These are phyloP conservation scores for Citrus reticulata DNA, from an alignment of 345 rosid genomes.

Conservation along the genomic window DNA sequence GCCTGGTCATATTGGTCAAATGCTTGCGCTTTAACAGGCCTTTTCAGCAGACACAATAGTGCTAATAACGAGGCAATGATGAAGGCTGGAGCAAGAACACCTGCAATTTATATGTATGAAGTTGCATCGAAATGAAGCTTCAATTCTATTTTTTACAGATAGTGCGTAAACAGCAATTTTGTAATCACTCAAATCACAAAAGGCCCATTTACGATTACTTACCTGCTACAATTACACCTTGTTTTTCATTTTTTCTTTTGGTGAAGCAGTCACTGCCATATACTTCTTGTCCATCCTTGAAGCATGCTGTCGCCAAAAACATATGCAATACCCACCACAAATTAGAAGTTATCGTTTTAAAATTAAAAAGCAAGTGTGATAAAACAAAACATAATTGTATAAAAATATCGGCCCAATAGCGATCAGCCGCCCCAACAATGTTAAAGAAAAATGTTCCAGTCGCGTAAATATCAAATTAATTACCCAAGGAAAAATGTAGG, in stretches of 20 bases:
- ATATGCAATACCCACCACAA: neutral
- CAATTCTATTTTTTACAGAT: neutral
- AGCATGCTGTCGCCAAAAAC: conserved; percentile 42
- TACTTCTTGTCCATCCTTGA: conserved; percentile 50
- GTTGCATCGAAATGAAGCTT: neutral
- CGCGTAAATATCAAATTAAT: neutral
- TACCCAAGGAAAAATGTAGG: neutral
- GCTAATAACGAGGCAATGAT: conserved; percentile 46
- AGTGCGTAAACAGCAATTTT: neutral
- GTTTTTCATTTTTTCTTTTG: conserved; percentile 35
- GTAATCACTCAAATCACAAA: neutral
- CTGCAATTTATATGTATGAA: conserved; percentile 20
- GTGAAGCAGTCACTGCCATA: conserved; percentile 42
- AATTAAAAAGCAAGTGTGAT: conserved; percentile 1
- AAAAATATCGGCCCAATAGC: neutral
- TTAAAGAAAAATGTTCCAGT: neutral
- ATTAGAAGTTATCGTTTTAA: neutral
- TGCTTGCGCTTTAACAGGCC: conserved; percentile 33
- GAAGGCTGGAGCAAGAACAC: conserved; percentile 45
- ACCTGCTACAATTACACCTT: conserved; percentile 59
- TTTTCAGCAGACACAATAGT: conserved; percentile 49
- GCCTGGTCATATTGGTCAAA: conserved; percentile 29
- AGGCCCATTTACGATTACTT: conserved; percentile 10
- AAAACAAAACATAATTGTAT: too few species aligned
- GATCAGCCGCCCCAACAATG: too few species aligned